A percentile compares a stretch with the other conserved stretches of the same genome.
phyloP scores from a whole-genome alignment of 2,329 filamentous ascomycete species.

The Colletotrichum cuscutae region DNA sequence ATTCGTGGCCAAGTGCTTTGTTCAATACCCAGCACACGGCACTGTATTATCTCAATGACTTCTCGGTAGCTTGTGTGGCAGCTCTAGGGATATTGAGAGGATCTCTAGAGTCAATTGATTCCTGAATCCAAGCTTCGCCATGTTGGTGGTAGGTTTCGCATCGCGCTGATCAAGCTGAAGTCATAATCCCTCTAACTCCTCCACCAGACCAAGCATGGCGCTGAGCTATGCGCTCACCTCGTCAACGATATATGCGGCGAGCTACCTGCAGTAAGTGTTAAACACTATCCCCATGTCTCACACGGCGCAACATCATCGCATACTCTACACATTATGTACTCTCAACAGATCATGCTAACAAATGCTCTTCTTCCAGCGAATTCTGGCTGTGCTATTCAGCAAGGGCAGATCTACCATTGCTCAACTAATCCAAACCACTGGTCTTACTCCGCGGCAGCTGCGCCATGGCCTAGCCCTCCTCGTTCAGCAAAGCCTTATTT shows the following conservation, averaged over 20 bases:
- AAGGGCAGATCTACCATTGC: slow-evolving; percentile 80
- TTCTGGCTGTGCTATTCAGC: slow-evolving; percentile 81
- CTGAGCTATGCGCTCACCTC: slow-evolving; percentile 90
- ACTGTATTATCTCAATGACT: slow-evolving; percentile 63
- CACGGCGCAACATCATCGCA: slow-evolving; percentile 32
- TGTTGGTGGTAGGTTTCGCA: slow-evolving; percentile 59
- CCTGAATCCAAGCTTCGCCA: slow-evolving; percentile 40
- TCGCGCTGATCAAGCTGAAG: background rate
- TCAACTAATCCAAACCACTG: slow-evolving; percentile 77
- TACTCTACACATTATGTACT: background rate
- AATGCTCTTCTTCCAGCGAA: slow-evolving; percentile 67
- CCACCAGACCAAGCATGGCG: slow-evolving; percentile 73
- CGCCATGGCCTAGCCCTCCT: slow-evolving; percentile 86
- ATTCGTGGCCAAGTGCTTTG: slow-evolving; percentile 7
- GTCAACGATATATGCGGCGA: slow-evolving; percentile 92
- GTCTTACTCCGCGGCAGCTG: slow-evolving; percentile 78
- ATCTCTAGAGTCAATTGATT: slow-evolving; percentile 78
- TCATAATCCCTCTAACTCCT: slow-evolving; percentile 4
- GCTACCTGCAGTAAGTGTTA: slow-evolving; percentile 81
- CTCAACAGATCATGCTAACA: slow-evolving; percentile 22
- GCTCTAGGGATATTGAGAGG: slow-evolving; percentile 83
- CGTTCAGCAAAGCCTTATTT: slow-evolving; percentile 88
- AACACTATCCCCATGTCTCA: background rate
- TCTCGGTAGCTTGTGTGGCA: slow-evolving; percentile 74
- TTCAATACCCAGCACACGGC: slow-evolving; percentile 5